These are phyloP conservation scores for Coemansia nantahalensis DNA, from an alignment of 192 early-diverging fungal genomes.

Conservation along the genomic window DNA sequence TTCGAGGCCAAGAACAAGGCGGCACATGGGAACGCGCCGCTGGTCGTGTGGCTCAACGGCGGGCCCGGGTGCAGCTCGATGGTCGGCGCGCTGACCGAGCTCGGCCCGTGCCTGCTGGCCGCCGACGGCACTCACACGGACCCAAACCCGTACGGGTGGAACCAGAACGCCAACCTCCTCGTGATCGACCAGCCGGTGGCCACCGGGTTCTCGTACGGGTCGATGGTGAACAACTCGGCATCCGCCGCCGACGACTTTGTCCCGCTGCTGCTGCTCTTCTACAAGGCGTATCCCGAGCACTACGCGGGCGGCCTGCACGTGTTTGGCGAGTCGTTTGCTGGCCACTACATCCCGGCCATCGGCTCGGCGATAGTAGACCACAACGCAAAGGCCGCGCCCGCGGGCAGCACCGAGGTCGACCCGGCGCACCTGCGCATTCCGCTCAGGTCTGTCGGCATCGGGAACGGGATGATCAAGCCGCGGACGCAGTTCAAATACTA, in stretches of 20 bases:
- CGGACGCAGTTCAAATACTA: slow-evolving; percentile 77
- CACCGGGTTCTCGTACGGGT: slow-evolving; percentile 85
- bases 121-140: slow-evolving; percentile 63
- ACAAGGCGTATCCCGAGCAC: slow-evolving; percentile 75
- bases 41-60: slow-evolving; percentile 74
- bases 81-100: slow-evolving; percentile 68
- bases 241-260: slow-evolving; percentile 80
- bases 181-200: slow-evolving; percentile 85
- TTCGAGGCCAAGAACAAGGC: too few relatives aligned
- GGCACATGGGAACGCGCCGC: too few relatives aligned
- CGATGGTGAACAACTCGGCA: slow-evolving; percentile 60
- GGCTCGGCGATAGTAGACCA: slow-evolving; percentile 65
- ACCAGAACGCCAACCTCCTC: slow-evolving; percentile 75
- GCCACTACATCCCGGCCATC: slow-evolving; percentile 91
- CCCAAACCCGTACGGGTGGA: slow-evolving; percentile 82
- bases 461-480: slow-evolving; percentile 88
- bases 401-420: background rate
- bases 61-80: slow-evolving; percentile 80
- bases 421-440: slow-evolving; percentile 15
- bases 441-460: slow-evolving; percentile 72
- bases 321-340: slow-evolving; percentile 81
- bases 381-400: slow-evolving; percentile 45
- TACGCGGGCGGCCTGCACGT: slow-evolving; percentile 71
- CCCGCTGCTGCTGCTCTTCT: slow-evolving; percentile 86
- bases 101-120: slow-evolving; percentile 81